Evolutionary conservation across 1,139 yeast species (phyloP).

Genomic region (Fermentozyma sake): DNA sequence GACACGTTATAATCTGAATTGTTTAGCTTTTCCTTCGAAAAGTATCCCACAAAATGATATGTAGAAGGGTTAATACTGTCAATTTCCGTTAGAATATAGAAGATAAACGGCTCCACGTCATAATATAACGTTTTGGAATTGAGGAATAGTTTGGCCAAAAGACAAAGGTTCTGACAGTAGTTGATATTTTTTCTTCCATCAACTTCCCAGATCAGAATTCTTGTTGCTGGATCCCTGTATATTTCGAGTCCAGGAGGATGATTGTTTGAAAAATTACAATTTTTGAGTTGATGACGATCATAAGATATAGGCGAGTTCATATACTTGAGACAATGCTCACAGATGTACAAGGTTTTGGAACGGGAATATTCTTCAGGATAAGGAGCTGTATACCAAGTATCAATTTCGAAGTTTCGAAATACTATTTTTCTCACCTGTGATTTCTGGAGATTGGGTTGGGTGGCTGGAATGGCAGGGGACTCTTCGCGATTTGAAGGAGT

Average conservation of each 20-base stretch:
- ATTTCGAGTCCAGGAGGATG: constrained; percentile 93
- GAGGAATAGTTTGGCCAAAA: constrained; percentile 81
- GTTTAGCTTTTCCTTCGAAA: constrained; percentile 81
- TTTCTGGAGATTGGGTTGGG: constrained; percentile 9
- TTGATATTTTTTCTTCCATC: constrained; percentile 82
- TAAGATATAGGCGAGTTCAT: constrained; percentile 67
- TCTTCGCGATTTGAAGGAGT: constrained; percentile 15
- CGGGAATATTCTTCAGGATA: constrained; percentile 83
- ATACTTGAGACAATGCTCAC: constrained; percentile 84
- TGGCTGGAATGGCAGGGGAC: constrained; percentile 1
- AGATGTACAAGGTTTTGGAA: constrained; percentile 60
- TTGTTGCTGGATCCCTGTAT: constrained; percentile 54
- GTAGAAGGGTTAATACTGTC: constrained; percentile 45
- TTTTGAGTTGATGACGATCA: constrained; percentile 68
- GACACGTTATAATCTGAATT: constrained; percentile 78
- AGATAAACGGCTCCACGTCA: constrained; percentile 92
- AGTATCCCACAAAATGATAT: constrained; percentile 88
- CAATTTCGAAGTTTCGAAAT: constrained; percentile 68
- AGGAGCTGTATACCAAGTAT: constrained; percentile 92
- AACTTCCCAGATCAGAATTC: constrained; percentile 77
- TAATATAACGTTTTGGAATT: constrained; percentile 89
- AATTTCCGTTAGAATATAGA: constrained; percentile 75
- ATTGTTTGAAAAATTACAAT: constrained; percentile 46
- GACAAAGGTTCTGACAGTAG: constrained; percentile 86
- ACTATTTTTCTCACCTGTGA: constrained; percentile 51